Base-by-base conservation (phyloP, 768 basidiomycete species). In the Macrolepiota dolichaula region DNA sequence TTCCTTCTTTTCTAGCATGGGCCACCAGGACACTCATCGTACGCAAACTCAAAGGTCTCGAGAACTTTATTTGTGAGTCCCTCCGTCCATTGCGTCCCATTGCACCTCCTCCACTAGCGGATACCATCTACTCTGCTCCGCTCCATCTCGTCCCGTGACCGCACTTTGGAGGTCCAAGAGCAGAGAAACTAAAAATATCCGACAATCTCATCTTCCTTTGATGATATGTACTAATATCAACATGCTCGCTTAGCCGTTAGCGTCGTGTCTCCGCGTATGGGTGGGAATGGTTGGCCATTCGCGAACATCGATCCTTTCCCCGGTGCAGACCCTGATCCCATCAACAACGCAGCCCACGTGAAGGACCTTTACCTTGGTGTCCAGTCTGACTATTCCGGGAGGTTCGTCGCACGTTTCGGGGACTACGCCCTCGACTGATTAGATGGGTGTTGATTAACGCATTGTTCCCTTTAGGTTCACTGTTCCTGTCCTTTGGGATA, bases 401-500 rank as follows among this genome's bases (percentile, higher is more conserved):
- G 88, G 87, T 87, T 65, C 13, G 77, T 67, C 11, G 3, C 36
- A 17, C 47, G 2, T 27, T 49, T 24, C 11, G 0, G 35, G 15
- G 5, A n/a, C 15, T 63, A 15, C 3, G 10, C 11, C n/a, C n/a
- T 38, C 22, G n/a, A n/a, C n/a, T 24, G 9, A 32, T 32, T 19
- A 22, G 56, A 19, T 49, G 25, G n/a, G n/a, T n/a, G 37, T 52
- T 36, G 9, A 51, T 9, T 44, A 37, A 55, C 25, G 54, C 25
- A n/a, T n/a, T 40, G 44, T 17, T 15, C 4, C 44, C n/a, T n/a
- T 12, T 57, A 85, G 90, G 40, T 94, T 93, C 78, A 94, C 94
- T 1, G 92, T 94, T 9, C 95, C 95, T 4, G 74, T 94, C 36
- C 79, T 99, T 4, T 99, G 94, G 92, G 97, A 98, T 76, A 96